These are phyloP conservation scores for Pseudocercospora musae DNA, from an alignment of 2,329 filamentous ascomycete genomes.

Conservation along the genomic window DNA sequence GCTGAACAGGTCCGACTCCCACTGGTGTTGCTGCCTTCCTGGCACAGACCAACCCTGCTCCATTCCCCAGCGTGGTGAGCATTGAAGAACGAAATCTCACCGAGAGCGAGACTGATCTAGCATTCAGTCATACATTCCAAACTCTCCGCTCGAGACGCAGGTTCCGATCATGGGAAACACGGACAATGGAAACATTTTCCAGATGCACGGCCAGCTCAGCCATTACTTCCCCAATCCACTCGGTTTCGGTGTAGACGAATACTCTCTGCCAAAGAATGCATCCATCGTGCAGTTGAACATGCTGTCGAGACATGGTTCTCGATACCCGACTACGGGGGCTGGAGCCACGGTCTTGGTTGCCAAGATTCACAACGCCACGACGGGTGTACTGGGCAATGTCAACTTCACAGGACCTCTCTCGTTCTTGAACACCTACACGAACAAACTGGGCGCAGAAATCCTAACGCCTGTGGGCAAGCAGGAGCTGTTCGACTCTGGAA, in stretches of 20 bases:
- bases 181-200: slow-evolving; percentile 64
- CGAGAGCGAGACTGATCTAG: background rate
- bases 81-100: background rate
- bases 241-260: slow-evolving; percentile 73
- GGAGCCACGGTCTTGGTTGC: slow-evolving; percentile 55
- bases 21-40: slow-evolving; percentile 68
- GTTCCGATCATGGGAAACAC: slow-evolving; percentile 60
- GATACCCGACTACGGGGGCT: slow-evolving; percentile 65
- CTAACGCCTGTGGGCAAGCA: slow-evolving; percentile 69
- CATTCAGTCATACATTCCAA: slow-evolving; percentile 58
- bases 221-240: slow-evolving; percentile 66
- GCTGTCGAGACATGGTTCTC: slow-evolving; percentile 69
- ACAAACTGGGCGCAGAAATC: slow-evolving; percentile 67
- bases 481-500: slow-evolving; percentile 57
- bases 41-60: slow-evolving; percentile 66
- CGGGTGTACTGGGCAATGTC: slow-evolving; percentile 31
- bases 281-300: slow-evolving; percentile 70
- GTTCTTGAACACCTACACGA: slow-evolving; percentile 68
- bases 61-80: slow-evolving; percentile 51
- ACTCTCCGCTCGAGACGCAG: slow-evolving; percentile 67
- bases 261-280: slow-evolving; percentile 62
- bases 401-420: slow-evolving; percentile 57
- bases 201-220: slow-evolving; percentile 65
- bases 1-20: slow-evolving; percentile 58
- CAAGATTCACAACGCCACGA: slow-evolving; percentile 55